Evolutionary conservation across 441 rosid species (phyloP).

Genomic region (Cnidoscolus chayamansa): DNA sequence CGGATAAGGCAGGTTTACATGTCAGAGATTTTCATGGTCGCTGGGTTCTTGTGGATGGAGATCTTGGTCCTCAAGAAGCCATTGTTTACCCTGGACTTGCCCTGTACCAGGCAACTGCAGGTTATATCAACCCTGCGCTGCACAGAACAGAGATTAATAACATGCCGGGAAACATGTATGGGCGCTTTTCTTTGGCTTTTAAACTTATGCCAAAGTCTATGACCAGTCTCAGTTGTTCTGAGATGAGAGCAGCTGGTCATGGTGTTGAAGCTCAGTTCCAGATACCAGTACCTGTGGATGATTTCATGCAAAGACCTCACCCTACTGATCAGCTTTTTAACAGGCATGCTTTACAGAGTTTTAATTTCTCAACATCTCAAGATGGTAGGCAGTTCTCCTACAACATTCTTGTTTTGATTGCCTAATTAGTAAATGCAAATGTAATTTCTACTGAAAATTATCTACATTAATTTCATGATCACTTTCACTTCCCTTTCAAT

Average conservation of each 20-base stretch:
- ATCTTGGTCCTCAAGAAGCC: constrained; percentile 94
- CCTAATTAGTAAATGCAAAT: background rate
- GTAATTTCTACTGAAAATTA: background rate
- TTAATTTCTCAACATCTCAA: constrained; percentile 55
- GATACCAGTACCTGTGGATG: constrained; percentile 82
- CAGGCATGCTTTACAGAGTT: constrained; percentile 60
- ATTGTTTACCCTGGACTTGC: constrained; percentile 87
- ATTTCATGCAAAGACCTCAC: constrained; percentile 90
- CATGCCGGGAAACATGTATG: constrained; percentile 54
- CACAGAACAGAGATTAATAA: constrained; percentile 64
- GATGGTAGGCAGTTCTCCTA: constrained; percentile 52
- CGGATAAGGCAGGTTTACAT: constrained; percentile 80
- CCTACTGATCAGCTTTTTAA: constrained; percentile 67
- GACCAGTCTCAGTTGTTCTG: constrained; percentile 84
- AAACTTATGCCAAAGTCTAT: constrained; percentile 93
- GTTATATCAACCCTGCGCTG: constrained; percentile 75
- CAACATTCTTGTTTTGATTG: constrained; percentile 10
- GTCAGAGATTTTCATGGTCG: constrained; percentile 76
- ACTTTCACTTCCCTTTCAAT: constrained; percentile 1
- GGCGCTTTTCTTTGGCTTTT: constrained; percentile 77
- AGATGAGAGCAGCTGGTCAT: constrained; percentile 97
- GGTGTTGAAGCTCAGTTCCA: constrained; percentile 97
- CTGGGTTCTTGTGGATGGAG: constrained; percentile 80
- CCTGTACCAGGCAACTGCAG: constrained; percentile 90
- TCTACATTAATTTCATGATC: background rate